Conservation (phyloP, 805 yeast genomes). For the Trichomonascus vanleenenianus region DNA sequence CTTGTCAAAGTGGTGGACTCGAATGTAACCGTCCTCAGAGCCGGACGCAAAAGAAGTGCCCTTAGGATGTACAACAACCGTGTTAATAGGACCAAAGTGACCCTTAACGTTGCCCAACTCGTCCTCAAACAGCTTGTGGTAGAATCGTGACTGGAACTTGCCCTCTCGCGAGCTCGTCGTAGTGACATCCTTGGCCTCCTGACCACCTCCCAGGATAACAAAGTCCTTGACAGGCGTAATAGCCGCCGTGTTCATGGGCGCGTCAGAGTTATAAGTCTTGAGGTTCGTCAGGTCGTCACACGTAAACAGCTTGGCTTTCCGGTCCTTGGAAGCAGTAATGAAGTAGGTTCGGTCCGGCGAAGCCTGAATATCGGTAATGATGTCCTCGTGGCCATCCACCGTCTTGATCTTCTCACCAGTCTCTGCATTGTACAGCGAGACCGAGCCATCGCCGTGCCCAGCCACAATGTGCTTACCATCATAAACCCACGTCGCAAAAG, state of each 20-base stretch:
- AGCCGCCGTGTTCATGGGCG: conserved; percentile 92
- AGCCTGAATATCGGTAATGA: conserved; percentile 82
- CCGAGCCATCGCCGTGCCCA: conserved; percentile 81
- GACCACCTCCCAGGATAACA: conserved; percentile 97
- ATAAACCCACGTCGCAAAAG: conserved; percentile 80
- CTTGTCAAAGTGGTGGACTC: conserved; percentile 90
- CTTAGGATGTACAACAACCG: conserved; percentile 87
- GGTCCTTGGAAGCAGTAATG: conserved; percentile 89
- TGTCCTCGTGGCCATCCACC: conserved; percentile 50
- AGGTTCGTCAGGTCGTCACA: conserved; percentile 64
- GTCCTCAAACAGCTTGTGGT: conserved; percentile 90
- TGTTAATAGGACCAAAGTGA: conserved; percentile 97
- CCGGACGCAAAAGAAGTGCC: conserved; percentile 95
- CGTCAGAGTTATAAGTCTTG: conserved; percentile 77
- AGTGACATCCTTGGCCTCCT: conserved; percentile 96
- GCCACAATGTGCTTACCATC: conserved; percentile 67
- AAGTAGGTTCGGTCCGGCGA: conserved; percentile 82
- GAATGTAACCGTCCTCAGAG: conserved; percentile 96
- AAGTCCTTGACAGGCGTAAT: conserved; percentile 90
- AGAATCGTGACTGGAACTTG: conserved; percentile 92
- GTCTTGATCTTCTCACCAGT: conserved; percentile 54
- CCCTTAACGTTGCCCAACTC: conserved; percentile 97
- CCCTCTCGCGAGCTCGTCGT: conserved; percentile 93
- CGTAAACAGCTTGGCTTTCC: conserved; percentile 69
- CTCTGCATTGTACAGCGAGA: conserved; percentile 68